Evolutionary conservation across 208 protist species (phyloP), one percentile per base, ranked within the genome.

Genomic region (Leishmania arabica): DNA sequence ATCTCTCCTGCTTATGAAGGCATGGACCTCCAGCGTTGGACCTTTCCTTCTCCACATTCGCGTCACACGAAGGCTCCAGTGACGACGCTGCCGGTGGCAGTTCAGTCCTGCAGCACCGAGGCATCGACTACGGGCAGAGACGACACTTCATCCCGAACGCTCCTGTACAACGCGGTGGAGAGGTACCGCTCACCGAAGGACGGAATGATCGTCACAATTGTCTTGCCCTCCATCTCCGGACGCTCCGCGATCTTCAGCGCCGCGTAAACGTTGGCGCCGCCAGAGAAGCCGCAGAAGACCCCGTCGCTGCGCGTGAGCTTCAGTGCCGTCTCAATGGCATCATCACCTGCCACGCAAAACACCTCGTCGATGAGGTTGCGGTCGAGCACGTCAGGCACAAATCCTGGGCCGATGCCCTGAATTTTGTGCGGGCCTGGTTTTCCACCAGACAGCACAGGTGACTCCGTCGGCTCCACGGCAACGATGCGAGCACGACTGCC

Each of bases 111-210:
- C 60, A 97, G 68, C 78, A 94, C 90, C 6, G 91, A 88, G 49
- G 86, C 90, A 42, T 93, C 85, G n/a, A 96, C 89, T 45, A 97
- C 92, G 6, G 93, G 92, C 45, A 97, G 84, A 13, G 81, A 70
- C 9, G 85, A 81, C 73, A 92, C 88, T 75, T 96, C 90, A 37
- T 97, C 91, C 64, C 88, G 86, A 24, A 97, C 77, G 49, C 58
- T 84, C 80, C 92, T 86, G 81, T 95, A 98, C 15, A 98, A 87
- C 8, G 75, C 87, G 27, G 93, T 97, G 49, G 91, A 95, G 19
- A 98, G 86, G 87, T 98, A 98, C 75, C 96, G 90, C 85, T 98
- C 96, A 56, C 96, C 96, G 85, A 95, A 96, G 42, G 92, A 96
- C 9, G 94, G 94, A 70, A 98, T 96, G 45, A 98, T 74, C 24